Evolutionary conservation across 805 yeast genomes (phyloP), one percentile per base, ranked within the genome.

Genomic region (Ogataea ganodermae): DNA sequence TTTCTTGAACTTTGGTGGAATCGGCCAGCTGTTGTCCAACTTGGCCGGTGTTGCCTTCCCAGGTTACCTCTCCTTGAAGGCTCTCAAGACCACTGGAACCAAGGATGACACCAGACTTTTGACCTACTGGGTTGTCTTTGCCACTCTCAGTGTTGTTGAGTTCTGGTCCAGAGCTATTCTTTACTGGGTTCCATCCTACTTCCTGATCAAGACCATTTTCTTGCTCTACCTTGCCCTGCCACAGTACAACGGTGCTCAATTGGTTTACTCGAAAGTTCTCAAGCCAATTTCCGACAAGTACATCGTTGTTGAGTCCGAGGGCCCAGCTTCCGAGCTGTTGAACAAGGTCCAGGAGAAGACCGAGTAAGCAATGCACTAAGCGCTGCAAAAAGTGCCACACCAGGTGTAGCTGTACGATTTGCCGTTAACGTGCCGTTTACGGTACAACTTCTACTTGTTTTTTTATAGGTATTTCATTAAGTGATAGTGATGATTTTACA

Each of bases 111-210:
- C 94, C 39, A 84, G 86, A 67, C 80, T 88, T 66, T 79, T 94
- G 63, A 88, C 97, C 12, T 94, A 94, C 76, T 94, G 99, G 99
- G 97, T 94, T 49, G 96, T 94, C n/a, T 94, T 88, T 66, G 96
- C 97, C 13, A 83, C 84, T 60, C 80, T 94, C 73, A 89, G 84
- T 68, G 91, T 94, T 44, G 66, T 89, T 61, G 99, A 94, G 74
- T 94, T 89, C 79, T 94, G 97, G 98, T 84, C 96, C 45, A 81
- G 83, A 62, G 86, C 97, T 30, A 85, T 94, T 60, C 76, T 92
- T 50, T 90, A 90, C 79, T 89, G 97, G 96, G 72, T 94, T 57
- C 99, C 99, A 62, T 90, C 94, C 67, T 94, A 94, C 79, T 94
- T 91, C 82, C 81, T 94, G 63, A 77, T 94, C 75, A 94, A 94